Conservation (phyloP, 192 early-diverging fungal genomes). For the Backusella tuberculispora region DNA sequence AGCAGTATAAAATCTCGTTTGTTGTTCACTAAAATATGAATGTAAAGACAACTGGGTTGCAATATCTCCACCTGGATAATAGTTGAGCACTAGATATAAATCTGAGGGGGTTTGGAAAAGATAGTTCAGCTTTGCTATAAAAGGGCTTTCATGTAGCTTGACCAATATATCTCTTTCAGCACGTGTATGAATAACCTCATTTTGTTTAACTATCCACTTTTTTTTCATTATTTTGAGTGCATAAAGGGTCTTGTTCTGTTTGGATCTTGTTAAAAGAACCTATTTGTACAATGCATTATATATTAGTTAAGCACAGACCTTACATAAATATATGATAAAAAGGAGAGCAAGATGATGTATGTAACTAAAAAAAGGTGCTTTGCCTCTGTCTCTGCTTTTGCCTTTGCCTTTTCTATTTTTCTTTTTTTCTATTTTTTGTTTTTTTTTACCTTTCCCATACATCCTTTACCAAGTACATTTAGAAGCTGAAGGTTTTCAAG, state of each 20-base stretch:
- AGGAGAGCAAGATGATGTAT: background rate
- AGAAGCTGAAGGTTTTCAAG: constrained; percentile 64
- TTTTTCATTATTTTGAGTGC: constrained; percentile 83
- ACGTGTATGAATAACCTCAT: constrained; percentile 76
- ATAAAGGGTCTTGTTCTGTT: constrained; percentile 73
- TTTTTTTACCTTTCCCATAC: constrained; percentile 77
- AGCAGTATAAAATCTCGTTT: constrained; percentile 71
- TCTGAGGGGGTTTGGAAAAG: constrained; percentile 77
- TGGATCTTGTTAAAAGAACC: constrained; percentile 62
- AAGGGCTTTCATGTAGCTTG: constrained; percentile 46
- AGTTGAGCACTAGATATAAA: constrained; percentile 78
- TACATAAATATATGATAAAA: background rate
- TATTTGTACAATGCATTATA: constrained; percentile 4
- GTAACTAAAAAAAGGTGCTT: background rate
- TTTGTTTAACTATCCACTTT: constrained; percentile 72
- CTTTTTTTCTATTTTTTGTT: background rate
- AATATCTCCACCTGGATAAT: constrained; percentile 80
- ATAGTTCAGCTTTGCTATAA: constrained; percentile 74
- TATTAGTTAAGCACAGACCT: constrained; percentile 9
- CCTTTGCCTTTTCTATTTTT: background rate
- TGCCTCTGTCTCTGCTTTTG: no score
- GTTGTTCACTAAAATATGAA: constrained; percentile 60
- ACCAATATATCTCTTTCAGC: constrained; percentile 75
- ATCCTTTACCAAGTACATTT: constrained; percentile 78
- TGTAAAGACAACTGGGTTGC: constrained; percentile 76